Conservation (phyloP, 805 yeast species). For the Kluyveromyces nonfermentans region DNA sequence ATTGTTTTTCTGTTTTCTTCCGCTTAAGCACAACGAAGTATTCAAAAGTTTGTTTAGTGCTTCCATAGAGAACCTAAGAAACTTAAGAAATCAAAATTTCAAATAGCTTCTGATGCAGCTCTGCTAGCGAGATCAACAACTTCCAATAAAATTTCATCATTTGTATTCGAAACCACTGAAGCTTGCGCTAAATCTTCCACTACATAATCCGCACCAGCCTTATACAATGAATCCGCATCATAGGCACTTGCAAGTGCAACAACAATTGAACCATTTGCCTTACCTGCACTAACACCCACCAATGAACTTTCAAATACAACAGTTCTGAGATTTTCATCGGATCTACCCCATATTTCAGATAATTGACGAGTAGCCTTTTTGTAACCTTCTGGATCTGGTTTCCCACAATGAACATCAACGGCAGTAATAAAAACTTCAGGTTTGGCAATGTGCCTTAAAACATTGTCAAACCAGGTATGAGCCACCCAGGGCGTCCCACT, state of each 20-base stretch:
- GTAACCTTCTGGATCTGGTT: conserved; percentile 80
- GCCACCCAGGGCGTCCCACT: conserved; percentile 69
- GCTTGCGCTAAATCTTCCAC: conserved; percentile 48
- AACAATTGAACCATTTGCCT: conserved; percentile 64
- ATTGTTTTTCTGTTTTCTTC: no score
- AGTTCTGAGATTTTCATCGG: conserved; percentile 20
- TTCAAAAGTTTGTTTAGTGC: no score
- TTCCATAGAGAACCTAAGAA: not conserved
- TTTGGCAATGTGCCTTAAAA: conserved; percentile 42
- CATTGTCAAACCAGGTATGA: conserved; percentile 51
- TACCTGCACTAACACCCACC: conserved; percentile 72
- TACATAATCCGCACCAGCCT: conserved; percentile 71
- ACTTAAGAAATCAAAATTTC: not conserved
- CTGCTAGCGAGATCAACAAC: conserved; percentile 8
- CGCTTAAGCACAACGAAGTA: no score
- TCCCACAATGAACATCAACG: conserved; percentile 59
- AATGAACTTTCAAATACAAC: conserved; percentile 83
- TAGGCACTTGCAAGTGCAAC: conserved; percentile 72
- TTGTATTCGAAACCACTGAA: conserved; percentile 10
- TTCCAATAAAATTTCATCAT: conserved; percentile 8
- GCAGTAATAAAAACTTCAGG: conserved; percentile 77
- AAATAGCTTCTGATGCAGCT: not conserved
- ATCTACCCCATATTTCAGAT: conserved; percentile 28
- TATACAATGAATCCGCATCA: conserved; percentile 50
- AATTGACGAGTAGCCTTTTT: conserved; percentile 46